Conservation (phyloP, 1,284 basidiomycete genomes). For the Ustilago bromivora region DNA sequence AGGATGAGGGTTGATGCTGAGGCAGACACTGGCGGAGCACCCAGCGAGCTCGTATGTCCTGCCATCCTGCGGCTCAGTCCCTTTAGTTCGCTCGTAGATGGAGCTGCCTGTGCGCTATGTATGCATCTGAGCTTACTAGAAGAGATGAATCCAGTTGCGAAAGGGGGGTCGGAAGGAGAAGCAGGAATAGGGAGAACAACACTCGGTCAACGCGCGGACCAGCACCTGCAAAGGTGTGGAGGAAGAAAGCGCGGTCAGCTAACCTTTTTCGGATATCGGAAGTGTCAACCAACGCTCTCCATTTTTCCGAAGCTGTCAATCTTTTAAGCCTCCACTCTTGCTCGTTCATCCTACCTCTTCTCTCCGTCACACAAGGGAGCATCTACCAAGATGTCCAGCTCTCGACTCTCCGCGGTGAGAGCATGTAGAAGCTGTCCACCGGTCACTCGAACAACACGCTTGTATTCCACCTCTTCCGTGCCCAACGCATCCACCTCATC, state of each 20-base stretch:
- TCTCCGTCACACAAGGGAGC: background rate
- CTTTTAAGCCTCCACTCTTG: background rate
- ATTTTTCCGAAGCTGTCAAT: constrained; percentile 5
- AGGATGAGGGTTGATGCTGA: constrained; percentile 84
- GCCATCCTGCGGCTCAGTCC: background rate
- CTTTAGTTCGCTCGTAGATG: background rate
- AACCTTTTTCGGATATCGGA: background rate
- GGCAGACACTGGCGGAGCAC: constrained; percentile 5
- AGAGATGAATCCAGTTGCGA: background rate
- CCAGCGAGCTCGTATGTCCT: background rate
- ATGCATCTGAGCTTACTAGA: background rate
- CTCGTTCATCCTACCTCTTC: background rate
- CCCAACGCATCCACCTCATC: background rate
- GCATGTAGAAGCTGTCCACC: background rate
- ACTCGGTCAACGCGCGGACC: background rate
- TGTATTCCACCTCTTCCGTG: background rate
- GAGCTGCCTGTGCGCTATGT: background rate
- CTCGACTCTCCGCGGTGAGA: background rate
- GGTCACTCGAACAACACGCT: background rate
- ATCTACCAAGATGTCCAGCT: background rate
- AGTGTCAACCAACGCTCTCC: background rate
- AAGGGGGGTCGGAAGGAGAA: background rate
- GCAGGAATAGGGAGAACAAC: background rate
- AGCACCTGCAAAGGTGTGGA: background rate
- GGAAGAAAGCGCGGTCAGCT: background rate